A percentile compares a stretch with the other conserved stretches of the same genome.
Evolutionary conservation across 331 rosid genomes (phyloP).

Genomic region (Acacia concinna): DNA sequence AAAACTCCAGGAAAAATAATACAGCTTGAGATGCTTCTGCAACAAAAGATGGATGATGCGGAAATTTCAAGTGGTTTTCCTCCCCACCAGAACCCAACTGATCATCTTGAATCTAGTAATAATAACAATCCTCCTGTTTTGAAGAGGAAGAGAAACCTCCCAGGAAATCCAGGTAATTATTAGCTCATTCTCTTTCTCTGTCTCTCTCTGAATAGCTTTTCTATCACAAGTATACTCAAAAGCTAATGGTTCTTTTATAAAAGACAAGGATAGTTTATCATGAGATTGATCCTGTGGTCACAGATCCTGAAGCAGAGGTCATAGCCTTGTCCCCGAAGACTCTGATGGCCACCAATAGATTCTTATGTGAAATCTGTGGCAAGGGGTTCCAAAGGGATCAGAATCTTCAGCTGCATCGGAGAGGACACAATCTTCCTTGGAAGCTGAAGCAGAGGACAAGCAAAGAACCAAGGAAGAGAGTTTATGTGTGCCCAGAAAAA

Average conservation of each 20-base stretch:
- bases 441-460: constrained; percentile 82
- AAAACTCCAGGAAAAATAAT: constrained; percentile 27
- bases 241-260: constrained; percentile 9
- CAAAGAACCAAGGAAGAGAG: constrained; percentile 73
- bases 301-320: constrained; percentile 96
- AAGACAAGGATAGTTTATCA: background rate
- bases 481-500: constrained; percentile 90
- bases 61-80: constrained; percentile 50
- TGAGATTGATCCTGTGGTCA: background rate
- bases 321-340: constrained; percentile 87
- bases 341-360: constrained; percentile 84
- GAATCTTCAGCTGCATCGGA: constrained; percentile 78
- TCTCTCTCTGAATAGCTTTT: background rate
- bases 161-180: constrained; percentile 79
- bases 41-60: constrained; percentile 59
- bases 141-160: constrained; percentile 90
- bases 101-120: constrained; percentile 36
- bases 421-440: constrained; percentile 96
- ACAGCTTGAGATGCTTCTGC: constrained; percentile 27
- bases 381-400: constrained; percentile 94
- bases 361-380: constrained; percentile 80
- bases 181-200: background rate
- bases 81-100: constrained; percentile 49
- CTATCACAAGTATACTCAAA: constrained; percentile 22
- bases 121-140: constrained; percentile 36